These are phyloP conservation scores for Spergularia marina DNA, from an alignment of 148 eudicot species.

Conservation along the genomic window DNA sequence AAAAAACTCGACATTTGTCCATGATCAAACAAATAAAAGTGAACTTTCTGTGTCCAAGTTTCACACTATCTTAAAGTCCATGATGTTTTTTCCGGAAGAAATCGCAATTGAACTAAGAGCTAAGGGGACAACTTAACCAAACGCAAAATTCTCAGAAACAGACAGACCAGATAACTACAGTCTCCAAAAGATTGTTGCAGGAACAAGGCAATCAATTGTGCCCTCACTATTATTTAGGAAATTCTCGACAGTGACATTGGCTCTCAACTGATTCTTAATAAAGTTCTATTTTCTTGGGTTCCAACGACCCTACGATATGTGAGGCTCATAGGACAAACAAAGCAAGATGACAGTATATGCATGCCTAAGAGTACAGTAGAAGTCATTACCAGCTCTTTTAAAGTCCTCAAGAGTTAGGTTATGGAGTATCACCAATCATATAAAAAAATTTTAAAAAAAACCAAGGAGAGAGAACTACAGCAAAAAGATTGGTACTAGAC, in stretches of 20 bases:
- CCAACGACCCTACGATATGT: not conserved
- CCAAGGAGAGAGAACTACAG: no score
- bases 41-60: not conserved
- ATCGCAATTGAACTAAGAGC: not conserved
- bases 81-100: not conserved
- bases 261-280: not conserved
- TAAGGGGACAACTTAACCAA: not conserved
- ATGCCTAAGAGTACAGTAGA: not conserved
- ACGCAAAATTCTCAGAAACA: no score
- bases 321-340: not conserved
- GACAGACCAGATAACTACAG: no score
- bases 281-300: not conserved
- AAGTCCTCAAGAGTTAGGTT: no score
- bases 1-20: no score
- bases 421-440: no score
- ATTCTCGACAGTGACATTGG: not conserved
- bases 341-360: not conserved
- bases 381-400: not conserved
- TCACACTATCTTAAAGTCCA: not conserved
- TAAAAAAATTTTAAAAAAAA: no score
- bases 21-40: no score
- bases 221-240: not conserved
- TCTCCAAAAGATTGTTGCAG: not conserved
- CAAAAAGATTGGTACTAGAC: no score
- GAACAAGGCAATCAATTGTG: not conserved